Conservation (phyloP, 1,284 basidiomycete genomes). For the Leccinum fuscescens region DNA sequence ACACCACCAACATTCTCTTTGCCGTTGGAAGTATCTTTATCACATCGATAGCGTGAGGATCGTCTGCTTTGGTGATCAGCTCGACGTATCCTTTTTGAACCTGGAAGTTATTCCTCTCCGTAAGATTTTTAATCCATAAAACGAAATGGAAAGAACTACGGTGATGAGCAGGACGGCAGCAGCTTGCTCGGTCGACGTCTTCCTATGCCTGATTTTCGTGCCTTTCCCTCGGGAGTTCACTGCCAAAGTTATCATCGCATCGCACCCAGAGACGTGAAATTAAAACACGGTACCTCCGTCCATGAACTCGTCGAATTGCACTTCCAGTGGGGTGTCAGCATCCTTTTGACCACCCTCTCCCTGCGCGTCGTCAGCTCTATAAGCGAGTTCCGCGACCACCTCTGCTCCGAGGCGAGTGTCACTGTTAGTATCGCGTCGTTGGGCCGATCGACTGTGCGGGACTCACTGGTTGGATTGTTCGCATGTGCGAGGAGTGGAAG, state of each 20-base stretch:
- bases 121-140: not conserved
- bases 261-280: not conserved
- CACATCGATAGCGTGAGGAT: slow-evolving; percentile 20
- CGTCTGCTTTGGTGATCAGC: slow-evolving; percentile 16
- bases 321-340: slow-evolving; percentile 17
- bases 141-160: slow-evolving; percentile 5
- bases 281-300: slow-evolving; percentile 20
- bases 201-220: slow-evolving; percentile 22
- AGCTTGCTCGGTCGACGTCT: slow-evolving; percentile 26
- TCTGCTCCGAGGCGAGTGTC: slow-evolving; percentile 14
- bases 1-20: slow-evolving; percentile 23
- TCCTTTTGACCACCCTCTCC: not conserved
- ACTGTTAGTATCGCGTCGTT: not conserved
- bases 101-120: slow-evolving; percentile 6
- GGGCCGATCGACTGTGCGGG: not conserved
- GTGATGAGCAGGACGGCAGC: slow-evolving; percentile 24
- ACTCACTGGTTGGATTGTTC: slow-evolving; percentile 31
- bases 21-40: slow-evolving; percentile 29
- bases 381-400: slow-evolving; percentile 30
- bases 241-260: not conserved
- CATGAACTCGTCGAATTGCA: slow-evolving; percentile 29
- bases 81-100: slow-evolving; percentile 31
- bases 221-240: slow-evolving; percentile 27
- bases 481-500: slow-evolving; percentile 23
- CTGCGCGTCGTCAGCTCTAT: slow-evolving; percentile 18